Base-by-base conservation (phyloP, 1,139 yeast genomes). In the Yamadazyma friedrichii region DNA sequence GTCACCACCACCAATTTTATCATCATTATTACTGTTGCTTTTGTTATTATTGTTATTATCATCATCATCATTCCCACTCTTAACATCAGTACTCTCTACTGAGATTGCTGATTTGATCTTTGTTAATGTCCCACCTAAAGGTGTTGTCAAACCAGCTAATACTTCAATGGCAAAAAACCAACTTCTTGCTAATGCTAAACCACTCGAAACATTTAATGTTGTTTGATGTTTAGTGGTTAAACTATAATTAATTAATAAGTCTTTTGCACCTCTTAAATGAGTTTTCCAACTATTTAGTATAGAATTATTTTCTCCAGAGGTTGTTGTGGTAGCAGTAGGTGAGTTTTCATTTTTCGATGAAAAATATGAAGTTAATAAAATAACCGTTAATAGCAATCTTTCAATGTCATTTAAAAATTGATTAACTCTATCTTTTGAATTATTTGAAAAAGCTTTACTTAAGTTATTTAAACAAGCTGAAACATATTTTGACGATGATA, bases 91-190 rank as follows among this genome's bases (percentile, higher is more conserved):
- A 12, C 13, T 29, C 5, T 31, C 36, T 15, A 25, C 10, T 8
- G 11, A 6, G 4, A 9, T 6, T 15, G 25, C 20, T 15, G 35
- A 32, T 30, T 45, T 46, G 16, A 35, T 36, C 33, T 47, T 50
- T 16, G 49, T 53, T 29, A 64, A 47, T 2, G 71, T 58, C 0
- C 70, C 69, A 2, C 74, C 74, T 15, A 53, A 43, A 2, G 63
- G 53, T 1, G 67, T 56, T 41, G 59, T 53, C 26, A 67, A 49
- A 10, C 65, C 63, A 1, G 75, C 75, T 15, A 66, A 44, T 6
- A 66, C 50, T 43, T 70, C 76, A 35, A 70, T 63, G 10, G 75
- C 70, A 47, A 66, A 68, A 45, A 68, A 70, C 76, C 76, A 70
- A n/a, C 63, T 62, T 43, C 66, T 64, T 1, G 76, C 74, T 9